Percentiles rank a stretch among this genome's conserved stretches.
Evolutionary conservation across 108 stramenopile genomes (phyloP).

Genomic region (Asterionellopsis glacialis): DNA sequence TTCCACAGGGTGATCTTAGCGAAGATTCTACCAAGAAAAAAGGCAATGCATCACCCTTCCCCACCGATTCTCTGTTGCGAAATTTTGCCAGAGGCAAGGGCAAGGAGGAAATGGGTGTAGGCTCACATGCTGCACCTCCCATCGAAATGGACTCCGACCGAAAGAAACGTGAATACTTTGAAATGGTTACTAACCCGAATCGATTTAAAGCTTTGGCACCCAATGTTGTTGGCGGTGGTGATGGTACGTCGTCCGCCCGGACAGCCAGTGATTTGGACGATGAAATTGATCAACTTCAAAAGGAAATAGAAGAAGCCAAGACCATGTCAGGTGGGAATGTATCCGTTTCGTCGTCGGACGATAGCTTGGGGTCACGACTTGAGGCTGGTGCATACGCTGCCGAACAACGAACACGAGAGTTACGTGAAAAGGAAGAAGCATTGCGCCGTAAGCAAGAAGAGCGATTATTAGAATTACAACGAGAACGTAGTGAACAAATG

Average conservation of each 20-base stretch:
- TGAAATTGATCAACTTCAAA: conserved; percentile 1
- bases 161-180: conserved; percentile 47
- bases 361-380: conserved; percentile 42
- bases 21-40: conserved; percentile 10
- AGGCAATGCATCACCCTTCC: conserved; percentile 11
- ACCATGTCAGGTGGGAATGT: not conserved
- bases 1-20: conserved; percentile 12
- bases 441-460: conserved; percentile 7
- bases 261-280: not conserved
- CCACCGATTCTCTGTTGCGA: conserved; percentile 33
- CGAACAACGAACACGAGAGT: conserved; percentile 22
- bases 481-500: conserved; percentile 28
- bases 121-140: conserved; percentile 12
- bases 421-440: conserved; percentile 12
- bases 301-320: conserved; percentile 10
- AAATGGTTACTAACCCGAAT: conserved; percentile 47
- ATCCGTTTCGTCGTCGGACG: not conserved
- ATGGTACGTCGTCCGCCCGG: conserved; percentile 1
- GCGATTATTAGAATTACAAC: conserved; percentile 16
- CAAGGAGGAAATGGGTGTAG: conserved; percentile 1
- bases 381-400: conserved; percentile 37
- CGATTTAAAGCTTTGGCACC: conserved; percentile 34
- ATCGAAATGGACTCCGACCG: conserved; percentile 32
- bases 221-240: conserved; percentile 6
- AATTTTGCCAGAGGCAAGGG: conserved; percentile 28